Conservation (phyloP, 2,329 filamentous ascomycete species). For the Pseudocercospora cruenta region DNA sequence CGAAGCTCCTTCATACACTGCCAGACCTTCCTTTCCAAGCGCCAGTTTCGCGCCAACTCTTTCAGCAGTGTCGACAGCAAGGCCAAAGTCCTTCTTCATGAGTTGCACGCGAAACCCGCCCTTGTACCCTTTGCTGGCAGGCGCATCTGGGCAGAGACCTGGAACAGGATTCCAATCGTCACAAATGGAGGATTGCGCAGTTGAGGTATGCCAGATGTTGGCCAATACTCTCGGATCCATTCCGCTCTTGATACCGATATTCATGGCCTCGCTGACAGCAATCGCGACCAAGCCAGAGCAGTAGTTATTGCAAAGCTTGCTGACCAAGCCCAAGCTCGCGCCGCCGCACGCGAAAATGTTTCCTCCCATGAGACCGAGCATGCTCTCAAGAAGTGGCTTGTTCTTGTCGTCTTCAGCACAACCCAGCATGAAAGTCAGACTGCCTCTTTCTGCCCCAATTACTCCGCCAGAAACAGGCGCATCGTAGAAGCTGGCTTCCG, state of each 20-base stretch:
- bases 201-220: slow-evolving; percentile 56
- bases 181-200: slow-evolving; percentile 57
- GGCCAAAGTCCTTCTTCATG: slow-evolving; percentile 62
- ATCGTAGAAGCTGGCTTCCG: slow-evolving; percentile 54
- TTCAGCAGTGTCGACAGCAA: slow-evolving; percentile 60
- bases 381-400: slow-evolving; percentile 45
- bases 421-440: slow-evolving; percentile 61
- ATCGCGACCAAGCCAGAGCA: slow-evolving; percentile 62
- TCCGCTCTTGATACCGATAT: slow-evolving; percentile 62
- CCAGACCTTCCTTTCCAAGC: slow-evolving; percentile 55
- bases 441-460: slow-evolving; percentile 56
- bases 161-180: slow-evolving; percentile 58
- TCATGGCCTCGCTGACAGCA: slow-evolving; percentile 61
- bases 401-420: slow-evolving; percentile 51
- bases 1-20: slow-evolving; percentile 57
- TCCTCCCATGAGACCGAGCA: slow-evolving; percentile 58
- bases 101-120: slow-evolving; percentile 63
- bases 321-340: slow-evolving; percentile 59
- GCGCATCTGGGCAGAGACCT: slow-evolving; percentile 53
- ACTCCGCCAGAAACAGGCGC: slow-evolving; percentile 58
- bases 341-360: slow-evolving; percentile 61
- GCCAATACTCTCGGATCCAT: slow-evolving; percentile 59
- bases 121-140: slow-evolving; percentile 53
- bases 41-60: slow-evolving; percentile 55
- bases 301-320: slow-evolving; percentile 67